Evolutionary conservation across 1,284 basidiomycete species (phyloP).

Genomic region (Kalmanozyma brasiliensis): DNA sequence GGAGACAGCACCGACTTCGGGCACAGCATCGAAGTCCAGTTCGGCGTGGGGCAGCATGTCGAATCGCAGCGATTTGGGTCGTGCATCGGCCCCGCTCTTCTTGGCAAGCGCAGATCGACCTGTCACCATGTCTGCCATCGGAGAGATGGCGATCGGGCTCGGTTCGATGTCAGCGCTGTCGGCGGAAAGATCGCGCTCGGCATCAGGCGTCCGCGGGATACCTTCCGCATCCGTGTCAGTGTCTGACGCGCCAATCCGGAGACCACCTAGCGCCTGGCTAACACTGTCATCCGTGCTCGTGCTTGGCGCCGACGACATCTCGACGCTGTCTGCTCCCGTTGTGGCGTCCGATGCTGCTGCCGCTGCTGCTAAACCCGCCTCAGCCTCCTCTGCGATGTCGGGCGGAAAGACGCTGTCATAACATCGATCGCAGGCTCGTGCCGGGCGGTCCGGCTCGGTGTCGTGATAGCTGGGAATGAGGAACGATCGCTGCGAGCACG

Average conservation of each 20-base stretch:
- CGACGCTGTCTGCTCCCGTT: constrained; percentile 18
- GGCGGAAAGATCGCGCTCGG: constrained; percentile 9
- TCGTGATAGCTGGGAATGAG: constrained; percentile 62
- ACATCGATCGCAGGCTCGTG: constrained; percentile 84
- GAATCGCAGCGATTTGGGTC: constrained; percentile 47
- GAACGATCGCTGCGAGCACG: constrained; percentile 71
- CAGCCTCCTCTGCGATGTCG: constrained; percentile 29
- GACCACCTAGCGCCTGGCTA: constrained; percentile 13
- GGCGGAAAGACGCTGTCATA: constrained; percentile 81
- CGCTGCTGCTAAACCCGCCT: constrained; percentile 3
- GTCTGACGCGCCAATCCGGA: constrained; percentile 14
- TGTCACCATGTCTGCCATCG: constrained; percentile 1
- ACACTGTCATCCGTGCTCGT: constrained; percentile 41
- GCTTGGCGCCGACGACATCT: constrained; percentile 37
- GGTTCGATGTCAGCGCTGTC: constrained; percentile 3
- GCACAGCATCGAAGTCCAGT: constrained; percentile 1
- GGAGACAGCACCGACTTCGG: constrained; percentile 14
- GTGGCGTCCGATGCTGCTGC: not conserved
- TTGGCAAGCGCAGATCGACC: constrained; percentile 21
- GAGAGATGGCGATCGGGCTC: constrained; percentile 2
- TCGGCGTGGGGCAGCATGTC: constrained; percentile 28
- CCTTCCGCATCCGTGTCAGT: constrained; percentile 21
- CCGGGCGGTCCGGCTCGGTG: constrained; percentile 72
- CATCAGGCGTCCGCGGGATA: constrained; percentile 26
- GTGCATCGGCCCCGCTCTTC: constrained; percentile 13